Conservation (phyloP, 371 early-diverging fungal genomes). For the Coelomomyces lativittatus region DNA sequence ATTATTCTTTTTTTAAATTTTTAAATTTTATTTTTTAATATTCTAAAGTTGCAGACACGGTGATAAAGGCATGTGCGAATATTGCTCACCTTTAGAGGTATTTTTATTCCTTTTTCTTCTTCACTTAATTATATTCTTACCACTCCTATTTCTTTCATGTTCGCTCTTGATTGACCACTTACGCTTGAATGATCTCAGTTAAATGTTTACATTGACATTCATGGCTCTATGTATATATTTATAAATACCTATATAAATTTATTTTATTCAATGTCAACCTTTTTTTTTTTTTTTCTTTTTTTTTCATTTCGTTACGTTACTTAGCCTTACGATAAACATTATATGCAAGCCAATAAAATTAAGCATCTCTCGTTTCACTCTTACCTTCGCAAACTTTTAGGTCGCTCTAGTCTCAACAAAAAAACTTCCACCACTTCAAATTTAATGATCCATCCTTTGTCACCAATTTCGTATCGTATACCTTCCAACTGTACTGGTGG, state of each 20-base stretch:
- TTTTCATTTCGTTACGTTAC: too few species aligned
- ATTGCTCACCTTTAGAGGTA: slow-evolving; percentile 84
- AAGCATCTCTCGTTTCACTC: slow-evolving; percentile 94
- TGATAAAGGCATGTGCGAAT: slow-evolving; percentile 84
- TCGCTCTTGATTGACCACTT: neutral
- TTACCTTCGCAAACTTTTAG: slow-evolving; percentile 57
- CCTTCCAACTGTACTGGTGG: slow-evolving; percentile 59
- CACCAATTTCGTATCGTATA: slow-evolving; percentile 59
- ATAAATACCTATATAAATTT: too few species aligned
- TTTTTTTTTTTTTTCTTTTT: neutral
- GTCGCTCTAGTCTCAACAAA: slow-evolving; percentile 8
- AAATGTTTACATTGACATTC: too few species aligned
- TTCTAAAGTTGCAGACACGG: slow-evolving; percentile 68
- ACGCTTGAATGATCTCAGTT: too few species aligned
- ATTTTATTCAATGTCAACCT: neutral
- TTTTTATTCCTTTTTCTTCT: neutral
- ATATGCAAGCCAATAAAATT: slow-evolving; percentile 72
- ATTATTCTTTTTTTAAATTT: neutral
- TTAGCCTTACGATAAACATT: slow-evolving; percentile 69
- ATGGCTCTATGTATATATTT: too few species aligned
- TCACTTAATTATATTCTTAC: neutral
- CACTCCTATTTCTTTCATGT: neutral
- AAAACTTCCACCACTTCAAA: slow-evolving; percentile 1
- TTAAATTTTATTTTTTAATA: neutral
- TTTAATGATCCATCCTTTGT: slow-evolving; percentile 52